phyloP scores from a whole-genome alignment of 306 rosid species.

The Castanea crenata region DNA sequence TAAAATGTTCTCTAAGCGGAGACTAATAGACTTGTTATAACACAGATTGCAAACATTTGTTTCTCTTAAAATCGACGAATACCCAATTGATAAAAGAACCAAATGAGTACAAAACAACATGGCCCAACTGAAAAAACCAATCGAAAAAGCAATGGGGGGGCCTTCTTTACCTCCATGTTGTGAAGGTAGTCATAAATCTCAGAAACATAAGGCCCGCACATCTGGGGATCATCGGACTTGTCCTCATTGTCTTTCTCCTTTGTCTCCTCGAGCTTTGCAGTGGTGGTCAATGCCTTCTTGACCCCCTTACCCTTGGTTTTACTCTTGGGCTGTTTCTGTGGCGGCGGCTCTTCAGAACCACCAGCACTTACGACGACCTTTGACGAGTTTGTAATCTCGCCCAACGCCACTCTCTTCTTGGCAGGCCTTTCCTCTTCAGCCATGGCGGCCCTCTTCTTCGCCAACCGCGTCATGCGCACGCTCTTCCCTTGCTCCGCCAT shows the following conservation, averaged over 20 bases:
- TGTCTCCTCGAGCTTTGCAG: neutral
- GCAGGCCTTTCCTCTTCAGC: slow-evolving; percentile 17
- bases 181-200: slow-evolving; percentile 78
- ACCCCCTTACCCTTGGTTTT: slow-evolving; percentile 5
- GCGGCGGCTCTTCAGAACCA: neutral
- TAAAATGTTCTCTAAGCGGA: neutral
- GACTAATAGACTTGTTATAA: neutral
- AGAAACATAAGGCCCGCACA: slow-evolving; percentile 54
- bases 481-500: slow-evolving; percentile 23
- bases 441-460: slow-evolving; percentile 45
- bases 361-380: slow-evolving; percentile 2
- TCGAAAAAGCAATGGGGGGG: neutral
- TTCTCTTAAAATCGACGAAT: neutral
- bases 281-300: neutral
- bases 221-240: slow-evolving; percentile 48
- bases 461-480: slow-evolving; percentile 54
- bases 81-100: neutral
- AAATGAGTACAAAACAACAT: neutral
- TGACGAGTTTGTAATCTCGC: slow-evolving; percentile 51
- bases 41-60: neutral
- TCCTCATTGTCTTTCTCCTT: neutral
- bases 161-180: slow-evolving; percentile 53
- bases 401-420: slow-evolving; percentile 69
- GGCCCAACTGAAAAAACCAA: neutral
- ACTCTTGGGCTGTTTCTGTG: slow-evolving; percentile 16